These are phyloP conservation scores for Chloris gayana DNA, from an alignment of 176 grass and related monocot genomes.

Conservation along the genomic window DNA sequence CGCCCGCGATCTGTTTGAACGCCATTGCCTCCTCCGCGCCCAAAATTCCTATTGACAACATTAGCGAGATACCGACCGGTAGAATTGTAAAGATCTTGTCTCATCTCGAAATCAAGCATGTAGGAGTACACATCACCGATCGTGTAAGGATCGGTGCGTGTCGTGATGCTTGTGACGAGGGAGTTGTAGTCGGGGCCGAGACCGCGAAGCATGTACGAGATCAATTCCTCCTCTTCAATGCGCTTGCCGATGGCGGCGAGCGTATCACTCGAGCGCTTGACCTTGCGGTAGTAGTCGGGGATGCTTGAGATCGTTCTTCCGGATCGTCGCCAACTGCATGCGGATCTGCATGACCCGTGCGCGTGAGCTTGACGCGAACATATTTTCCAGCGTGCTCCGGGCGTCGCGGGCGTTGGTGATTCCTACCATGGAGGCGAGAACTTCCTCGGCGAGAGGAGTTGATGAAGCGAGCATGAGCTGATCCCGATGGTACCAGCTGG, in stretches of 20 bases:
- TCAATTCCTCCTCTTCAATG: neutral
- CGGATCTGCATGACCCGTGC: neutral
- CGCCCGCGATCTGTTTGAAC: neutral
- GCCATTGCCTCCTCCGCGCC: neutral
- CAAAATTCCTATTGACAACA: neutral
- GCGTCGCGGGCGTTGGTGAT: neutral
- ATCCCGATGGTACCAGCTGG: slow-evolving; percentile 3
- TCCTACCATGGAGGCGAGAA: neutral
- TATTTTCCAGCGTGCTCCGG: neutral
- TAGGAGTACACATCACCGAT: neutral
- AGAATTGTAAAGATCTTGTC: neutral
- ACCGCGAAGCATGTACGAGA: neutral
- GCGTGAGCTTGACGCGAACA: neutral
- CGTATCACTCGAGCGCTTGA: neutral
- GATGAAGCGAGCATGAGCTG: neutral
- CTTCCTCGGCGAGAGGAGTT: neutral
- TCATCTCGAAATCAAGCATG: neutral
- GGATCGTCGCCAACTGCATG: neutral
- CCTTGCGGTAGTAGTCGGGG: neutral
- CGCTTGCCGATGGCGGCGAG: neutral
- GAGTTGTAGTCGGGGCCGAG: neutral
- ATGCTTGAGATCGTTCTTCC: neutral
- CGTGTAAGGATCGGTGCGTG: neutral
- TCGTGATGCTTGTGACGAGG: neutral
- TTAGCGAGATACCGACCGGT: neutral